A percentile compares a stretch with the other conserved stretches of the same genome.
Conservation (phyloP, 331 rosid genomes). For the Arachis monticola region DNA sequence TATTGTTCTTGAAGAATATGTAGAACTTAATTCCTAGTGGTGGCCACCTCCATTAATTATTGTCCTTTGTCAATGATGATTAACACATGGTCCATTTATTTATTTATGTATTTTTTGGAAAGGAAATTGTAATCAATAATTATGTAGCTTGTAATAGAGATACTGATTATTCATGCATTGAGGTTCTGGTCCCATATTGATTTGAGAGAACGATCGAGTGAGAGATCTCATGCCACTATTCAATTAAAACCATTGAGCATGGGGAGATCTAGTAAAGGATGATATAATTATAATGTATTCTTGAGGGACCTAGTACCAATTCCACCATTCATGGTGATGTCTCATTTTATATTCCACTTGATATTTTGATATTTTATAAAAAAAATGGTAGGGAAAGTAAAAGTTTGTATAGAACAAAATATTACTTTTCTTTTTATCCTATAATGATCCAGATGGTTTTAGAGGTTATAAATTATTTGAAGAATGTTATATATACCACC, state of each 20-base stretch:
- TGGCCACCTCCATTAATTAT: neutral
- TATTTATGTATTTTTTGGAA: neutral
- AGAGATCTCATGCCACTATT: neutral
- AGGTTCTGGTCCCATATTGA: neutral
- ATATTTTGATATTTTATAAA: too few species aligned
- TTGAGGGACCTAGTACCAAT: neutral
- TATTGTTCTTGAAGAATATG: too few species aligned
- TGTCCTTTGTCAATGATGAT: conserved; percentile 8
- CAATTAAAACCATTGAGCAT: neutral
- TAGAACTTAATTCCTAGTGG: too few species aligned
- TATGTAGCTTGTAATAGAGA: conserved; percentile 5
- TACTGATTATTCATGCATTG: neutral
- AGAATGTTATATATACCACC: too few species aligned
- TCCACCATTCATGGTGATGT: too few species aligned
- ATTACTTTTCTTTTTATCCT: too few species aligned
- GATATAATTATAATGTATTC: neutral
- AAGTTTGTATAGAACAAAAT: too few species aligned
- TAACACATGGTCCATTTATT: neutral
- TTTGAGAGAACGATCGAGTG: neutral
- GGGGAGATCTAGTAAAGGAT: neutral
- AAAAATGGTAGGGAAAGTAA: too few species aligned
- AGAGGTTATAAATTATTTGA: too few species aligned
- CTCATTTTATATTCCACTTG: neutral
- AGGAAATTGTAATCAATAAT: neutral
- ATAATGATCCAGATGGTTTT: too few species aligned